Percentiles rank a stretch among this genome's conserved stretches.
Evolutionary conservation across 2,329 filamentous ascomycete species (phyloP).

Genomic region (Cordyceps cateniannulata): DNA sequence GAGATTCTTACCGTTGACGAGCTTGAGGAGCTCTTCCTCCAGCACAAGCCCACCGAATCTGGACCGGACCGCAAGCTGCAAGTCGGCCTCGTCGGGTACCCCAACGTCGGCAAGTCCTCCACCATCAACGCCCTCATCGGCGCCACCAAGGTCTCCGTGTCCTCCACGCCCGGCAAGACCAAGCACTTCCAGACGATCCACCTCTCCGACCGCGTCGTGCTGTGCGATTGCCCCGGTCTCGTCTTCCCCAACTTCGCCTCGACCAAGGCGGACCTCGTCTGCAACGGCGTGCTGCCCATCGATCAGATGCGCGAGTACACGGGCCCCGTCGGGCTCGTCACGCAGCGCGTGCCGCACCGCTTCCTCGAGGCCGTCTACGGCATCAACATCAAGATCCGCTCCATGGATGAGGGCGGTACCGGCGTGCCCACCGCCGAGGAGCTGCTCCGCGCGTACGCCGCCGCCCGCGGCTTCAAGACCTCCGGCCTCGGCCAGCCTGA

Average conservation of each 20-base stretch:
- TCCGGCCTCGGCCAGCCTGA: constrained; percentile 87
- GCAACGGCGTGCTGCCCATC: constrained; percentile 90
- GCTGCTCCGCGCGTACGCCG: constrained; percentile 77
- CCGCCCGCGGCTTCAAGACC: constrained; percentile 83
- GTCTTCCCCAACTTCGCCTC: constrained; percentile 98
- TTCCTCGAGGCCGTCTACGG: constrained; percentile 94
- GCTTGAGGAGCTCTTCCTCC: constrained; percentile 79
- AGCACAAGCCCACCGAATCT: constrained; percentile 53
- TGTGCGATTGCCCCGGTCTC: constrained; percentile 97
- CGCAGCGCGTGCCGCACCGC: constrained; percentile 74
- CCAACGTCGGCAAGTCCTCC: constrained; percentile 97
- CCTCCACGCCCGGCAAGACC: constrained; percentile 93
- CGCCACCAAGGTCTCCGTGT: constrained; percentile 97
- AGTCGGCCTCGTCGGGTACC: constrained; percentile 93
- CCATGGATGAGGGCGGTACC: constrained; percentile 86
- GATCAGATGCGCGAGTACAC: constrained; percentile 92
- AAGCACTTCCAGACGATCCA: constrained; percentile 99
- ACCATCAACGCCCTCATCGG: constrained; percentile 99
- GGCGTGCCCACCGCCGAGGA: constrained; percentile 81
- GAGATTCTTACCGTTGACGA: constrained; percentile 90
- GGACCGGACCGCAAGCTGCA: constrained; percentile 62
- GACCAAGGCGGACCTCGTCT: constrained; percentile 93
- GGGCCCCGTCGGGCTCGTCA: constrained; percentile 76
- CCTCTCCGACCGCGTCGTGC: constrained; percentile 77
- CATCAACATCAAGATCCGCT: constrained; percentile 75